These are phyloP conservation scores for Biancaea sappan DNA, from an alignment of 306 rosid species.

Conservation along the genomic window DNA sequence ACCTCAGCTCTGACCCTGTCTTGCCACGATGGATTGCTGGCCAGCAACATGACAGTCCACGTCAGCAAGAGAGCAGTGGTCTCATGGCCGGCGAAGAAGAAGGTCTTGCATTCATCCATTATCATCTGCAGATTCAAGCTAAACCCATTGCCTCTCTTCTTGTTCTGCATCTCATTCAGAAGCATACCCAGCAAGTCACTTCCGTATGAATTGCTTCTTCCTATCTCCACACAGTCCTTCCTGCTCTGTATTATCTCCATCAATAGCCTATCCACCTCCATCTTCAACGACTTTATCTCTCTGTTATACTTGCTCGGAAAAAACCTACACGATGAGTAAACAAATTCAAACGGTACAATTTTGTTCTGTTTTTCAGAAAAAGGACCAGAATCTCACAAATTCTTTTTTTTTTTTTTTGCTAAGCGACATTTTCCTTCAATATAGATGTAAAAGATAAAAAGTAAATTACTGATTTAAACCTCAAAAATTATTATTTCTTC, in stretches of 20 bases:
- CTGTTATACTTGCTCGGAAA: slow-evolving; percentile 92
- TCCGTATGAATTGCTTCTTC: slow-evolving; percentile 77
- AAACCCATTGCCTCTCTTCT: slow-evolving; percentile 52
- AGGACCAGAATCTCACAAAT: no score
- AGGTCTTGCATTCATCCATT: slow-evolving; percentile 97
- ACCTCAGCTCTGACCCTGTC: slow-evolving; percentile 66
- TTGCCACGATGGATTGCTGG: slow-evolving; percentile 81
- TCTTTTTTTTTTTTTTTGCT: no score
- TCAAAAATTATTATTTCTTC: no score
- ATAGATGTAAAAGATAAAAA: no score
- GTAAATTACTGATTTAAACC: no score
- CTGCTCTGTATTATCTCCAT: slow-evolving; percentile 92
- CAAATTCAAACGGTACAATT: no score
- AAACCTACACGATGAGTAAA: slow-evolving; percentile 56
- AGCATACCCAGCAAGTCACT: slow-evolving; percentile 84
- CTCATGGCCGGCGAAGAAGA: slow-evolving; percentile 97
- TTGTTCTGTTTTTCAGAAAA: no score
- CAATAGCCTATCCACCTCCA: slow-evolving; percentile 78
- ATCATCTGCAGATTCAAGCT: slow-evolving; percentile 66
- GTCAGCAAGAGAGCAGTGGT: slow-evolving; percentile 89
- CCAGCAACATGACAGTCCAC: slow-evolving; percentile 89
- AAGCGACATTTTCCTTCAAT: no score
- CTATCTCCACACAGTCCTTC: slow-evolving; percentile 80
- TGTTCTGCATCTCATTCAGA: slow-evolving; percentile 73
- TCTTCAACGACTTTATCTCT: slow-evolving; percentile 77